Conservation (phyloP, 805 yeast genomes). For the Saturnispora sanitii region DNA sequence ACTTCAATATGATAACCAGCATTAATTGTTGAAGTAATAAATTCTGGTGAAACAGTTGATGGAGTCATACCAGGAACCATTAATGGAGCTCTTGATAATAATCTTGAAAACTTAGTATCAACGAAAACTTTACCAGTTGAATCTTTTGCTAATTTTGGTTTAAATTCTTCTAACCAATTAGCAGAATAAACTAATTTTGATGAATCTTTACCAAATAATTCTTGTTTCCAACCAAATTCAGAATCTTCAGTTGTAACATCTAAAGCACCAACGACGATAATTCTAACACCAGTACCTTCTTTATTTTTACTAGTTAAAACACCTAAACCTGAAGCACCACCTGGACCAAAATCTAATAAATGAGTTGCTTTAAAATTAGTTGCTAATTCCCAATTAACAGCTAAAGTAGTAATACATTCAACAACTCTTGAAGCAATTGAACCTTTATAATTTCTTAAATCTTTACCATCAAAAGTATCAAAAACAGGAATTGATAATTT, state of each 20-base stretch:
- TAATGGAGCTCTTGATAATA: slow-evolving; percentile 89
- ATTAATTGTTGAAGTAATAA: slow-evolving; percentile 86
- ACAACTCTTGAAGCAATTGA: slow-evolving; percentile 62
- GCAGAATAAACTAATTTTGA: slow-evolving; percentile 68
- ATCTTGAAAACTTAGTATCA: slow-evolving; percentile 87
- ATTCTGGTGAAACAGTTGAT: slow-evolving; percentile 88
- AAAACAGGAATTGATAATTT: slow-evolving; percentile 76
- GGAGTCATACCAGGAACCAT: slow-evolving; percentile 99
- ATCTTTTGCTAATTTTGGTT: slow-evolving; percentile 78
- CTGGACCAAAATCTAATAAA: slow-evolving; percentile 95
- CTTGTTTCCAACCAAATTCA: slow-evolving; percentile 94
- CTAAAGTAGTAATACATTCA: slow-evolving; percentile 74
- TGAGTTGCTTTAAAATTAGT: slow-evolving; percentile 78
- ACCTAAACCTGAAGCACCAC: slow-evolving; percentile 96
- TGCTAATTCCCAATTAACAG: slow-evolving; percentile 92
- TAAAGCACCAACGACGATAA: slow-evolving; percentile 87
- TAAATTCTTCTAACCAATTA: slow-evolving; percentile 83
- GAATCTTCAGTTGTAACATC: slow-evolving; percentile 59
- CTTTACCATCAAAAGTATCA: slow-evolving; percentile 81
- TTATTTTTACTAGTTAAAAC: slow-evolving; percentile 93
- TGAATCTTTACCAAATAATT: slow-evolving; percentile 65
- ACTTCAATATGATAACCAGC: slow-evolving; percentile 97
- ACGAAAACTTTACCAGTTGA: slow-evolving; percentile 67
- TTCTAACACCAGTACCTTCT: slow-evolving; percentile 96
- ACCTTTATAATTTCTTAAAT: slow-evolving; percentile 48